These are phyloP conservation scores for Pseudevernia furfuracea DNA, from an alignment of 495 filamentous ascomycete species.

Conservation along the genomic window DNA sequence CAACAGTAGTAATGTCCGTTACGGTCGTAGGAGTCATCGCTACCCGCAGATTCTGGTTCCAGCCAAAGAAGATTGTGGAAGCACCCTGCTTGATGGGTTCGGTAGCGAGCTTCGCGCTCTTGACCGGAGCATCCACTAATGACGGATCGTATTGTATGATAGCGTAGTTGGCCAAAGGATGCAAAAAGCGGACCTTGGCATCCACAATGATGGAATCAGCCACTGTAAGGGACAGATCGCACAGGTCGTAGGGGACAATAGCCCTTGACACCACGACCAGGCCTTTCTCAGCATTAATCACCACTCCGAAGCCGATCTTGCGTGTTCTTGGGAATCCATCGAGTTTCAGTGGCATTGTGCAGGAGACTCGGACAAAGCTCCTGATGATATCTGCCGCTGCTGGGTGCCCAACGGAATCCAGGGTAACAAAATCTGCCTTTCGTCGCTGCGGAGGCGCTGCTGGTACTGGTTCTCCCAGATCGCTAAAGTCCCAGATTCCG, in stretches of 20 bases:
- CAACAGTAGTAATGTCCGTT: constrained; percentile 95
- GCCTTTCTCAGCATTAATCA: constrained; percentile 92
- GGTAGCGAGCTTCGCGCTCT: constrained; percentile 74
- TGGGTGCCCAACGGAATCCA: constrained; percentile 82
- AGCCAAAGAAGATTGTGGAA: constrained; percentile 90
- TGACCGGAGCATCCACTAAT: constrained; percentile 85
- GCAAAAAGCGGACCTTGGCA: constrained; percentile 91
- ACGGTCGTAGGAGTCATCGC: constrained; percentile 91
- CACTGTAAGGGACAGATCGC: constrained; percentile 89
- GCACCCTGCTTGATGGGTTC: constrained; percentile 81
- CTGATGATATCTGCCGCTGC: constrained; percentile 85
- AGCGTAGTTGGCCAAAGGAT: constrained; percentile 96
- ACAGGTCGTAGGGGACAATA: constrained; percentile 90
- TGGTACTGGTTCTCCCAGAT: constrained; percentile 72
- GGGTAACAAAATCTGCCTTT: constrained; percentile 79
- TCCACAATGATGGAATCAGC: constrained; percentile 92
- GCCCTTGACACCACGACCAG: constrained; percentile 89
- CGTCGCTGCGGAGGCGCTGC: constrained; percentile 60
- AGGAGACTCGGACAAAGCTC: constrained; percentile 89
- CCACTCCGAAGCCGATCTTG: constrained; percentile 90
- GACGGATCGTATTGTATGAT: constrained; percentile 91
- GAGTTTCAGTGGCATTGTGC: constrained; percentile 87
- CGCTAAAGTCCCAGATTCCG: constrained; percentile 90
- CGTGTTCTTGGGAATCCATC: constrained; percentile 90
- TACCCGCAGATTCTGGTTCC: constrained; percentile 90